Evolutionary conservation across 2,329 filamentous ascomycete species (phyloP).

Genomic region (Macrophomina tecta): DNA sequence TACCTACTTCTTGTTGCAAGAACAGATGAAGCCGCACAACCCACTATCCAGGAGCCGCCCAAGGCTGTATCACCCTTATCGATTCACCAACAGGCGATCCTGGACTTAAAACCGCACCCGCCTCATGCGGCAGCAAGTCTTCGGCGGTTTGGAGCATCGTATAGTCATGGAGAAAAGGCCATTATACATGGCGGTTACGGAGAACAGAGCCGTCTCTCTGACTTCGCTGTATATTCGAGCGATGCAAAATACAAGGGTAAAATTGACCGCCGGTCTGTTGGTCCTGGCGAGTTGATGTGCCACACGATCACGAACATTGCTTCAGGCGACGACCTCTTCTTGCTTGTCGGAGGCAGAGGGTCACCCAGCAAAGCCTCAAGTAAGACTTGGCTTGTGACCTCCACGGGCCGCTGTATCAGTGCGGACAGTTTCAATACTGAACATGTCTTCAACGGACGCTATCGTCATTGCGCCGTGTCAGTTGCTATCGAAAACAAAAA

Average conservation of each 20-base stretch:
- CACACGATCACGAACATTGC: constrained; percentile 70
- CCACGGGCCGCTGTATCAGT: background rate
- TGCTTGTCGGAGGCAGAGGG: constrained; percentile 79
- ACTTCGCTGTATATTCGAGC: constrained; percentile 51
- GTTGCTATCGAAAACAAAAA: constrained; percentile 50
- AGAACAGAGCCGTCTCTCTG: constrained; percentile 54
- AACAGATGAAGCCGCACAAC: background rate
- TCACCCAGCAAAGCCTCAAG: constrained; percentile 71
- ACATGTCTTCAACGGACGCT: constrained; percentile 59
- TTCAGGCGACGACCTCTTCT: constrained; percentile 61
- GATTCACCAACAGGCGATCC: background rate
- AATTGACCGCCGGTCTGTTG: background rate
- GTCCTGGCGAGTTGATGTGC: constrained; percentile 62
- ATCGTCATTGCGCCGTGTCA: constrained; percentile 71
- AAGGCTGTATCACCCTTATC: background rate
- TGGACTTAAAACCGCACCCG: background rate
- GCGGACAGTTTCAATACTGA: constrained; percentile 57
- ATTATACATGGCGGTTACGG: constrained; percentile 54
- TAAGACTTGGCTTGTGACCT: constrained; percentile 4
- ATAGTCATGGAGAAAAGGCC: constrained; percentile 40
- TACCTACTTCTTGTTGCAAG: constrained; percentile 79
- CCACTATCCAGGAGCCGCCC: background rate
- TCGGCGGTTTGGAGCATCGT: constrained; percentile 49
- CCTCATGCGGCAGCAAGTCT: constrained; percentile 30
- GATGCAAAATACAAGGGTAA: background rate